phyloP scores from a whole-genome alignment of 257 asterid species.

The Jaltomata sinuosa region DNA sequence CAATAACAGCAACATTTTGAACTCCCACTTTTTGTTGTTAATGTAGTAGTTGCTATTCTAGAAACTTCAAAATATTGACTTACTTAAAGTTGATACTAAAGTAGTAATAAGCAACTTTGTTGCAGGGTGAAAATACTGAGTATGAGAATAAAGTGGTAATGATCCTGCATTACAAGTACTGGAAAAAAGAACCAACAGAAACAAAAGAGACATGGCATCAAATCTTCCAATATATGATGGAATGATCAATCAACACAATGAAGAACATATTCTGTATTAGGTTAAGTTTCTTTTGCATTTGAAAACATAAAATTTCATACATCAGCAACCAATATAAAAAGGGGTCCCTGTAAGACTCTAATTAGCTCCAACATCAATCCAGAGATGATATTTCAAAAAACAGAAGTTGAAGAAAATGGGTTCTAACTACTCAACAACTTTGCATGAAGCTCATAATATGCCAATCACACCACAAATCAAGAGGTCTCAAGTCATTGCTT shows the following conservation, averaged over 20 bases:
- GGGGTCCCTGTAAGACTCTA: neutral
- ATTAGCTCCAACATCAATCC: constrained; percentile 2
- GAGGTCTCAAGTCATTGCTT: constrained; percentile 31
- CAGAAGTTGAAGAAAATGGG: constrained; percentile 23
- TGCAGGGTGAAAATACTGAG: neutral
- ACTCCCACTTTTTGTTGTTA: neutral
- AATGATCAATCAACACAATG: neutral
- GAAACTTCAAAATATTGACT: neutral
- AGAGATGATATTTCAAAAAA: neutral
- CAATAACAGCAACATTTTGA: neutral
- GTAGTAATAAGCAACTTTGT: neutral
- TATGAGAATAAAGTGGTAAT: neutral
- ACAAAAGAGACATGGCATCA: neutral
- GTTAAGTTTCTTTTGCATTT: neutral
- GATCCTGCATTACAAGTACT: neutral
- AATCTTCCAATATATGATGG: neutral
- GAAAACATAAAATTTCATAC: neutral
- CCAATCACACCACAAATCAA: constrained; percentile 2
- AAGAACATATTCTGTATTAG: constrained; percentile 27
- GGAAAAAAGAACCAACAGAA: neutral
- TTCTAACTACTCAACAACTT: constrained; percentile 10
- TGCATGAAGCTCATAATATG: constrained; percentile 8
- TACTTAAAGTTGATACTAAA: neutral
- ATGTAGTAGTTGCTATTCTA: neutral
- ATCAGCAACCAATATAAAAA: constrained; percentile 15